A percentile compares a stretch with the other conserved stretches of the same genome.
Evolutionary conservation across 176 grass and related monocot species (phyloP).

Genomic region (Cenchrus purpureus): DNA sequence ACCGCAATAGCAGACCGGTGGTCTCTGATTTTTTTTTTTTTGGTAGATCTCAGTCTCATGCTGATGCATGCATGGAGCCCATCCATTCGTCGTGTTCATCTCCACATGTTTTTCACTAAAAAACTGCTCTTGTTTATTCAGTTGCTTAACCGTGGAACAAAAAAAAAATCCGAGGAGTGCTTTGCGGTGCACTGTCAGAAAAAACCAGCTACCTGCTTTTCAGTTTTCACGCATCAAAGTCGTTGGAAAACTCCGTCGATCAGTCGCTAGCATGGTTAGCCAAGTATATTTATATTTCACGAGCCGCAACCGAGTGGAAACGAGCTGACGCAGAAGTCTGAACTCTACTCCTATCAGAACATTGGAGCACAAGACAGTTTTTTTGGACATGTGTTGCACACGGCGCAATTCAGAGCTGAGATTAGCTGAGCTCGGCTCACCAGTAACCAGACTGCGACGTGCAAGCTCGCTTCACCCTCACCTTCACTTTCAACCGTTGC

Average conservation of each 20-base stretch:
- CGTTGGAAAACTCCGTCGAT: slow-evolving; percentile 28
- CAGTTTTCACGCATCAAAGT: slow-evolving; percentile 46
- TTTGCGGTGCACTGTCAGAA: slow-evolving; percentile 32
- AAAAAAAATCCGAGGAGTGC: not conserved
- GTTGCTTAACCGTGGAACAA: slow-evolving; percentile 38
- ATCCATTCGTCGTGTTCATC: not conserved
- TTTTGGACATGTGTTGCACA: slow-evolving; percentile 41
- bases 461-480: slow-evolving; percentile 34
- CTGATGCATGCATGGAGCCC: slow-evolving; percentile 21
- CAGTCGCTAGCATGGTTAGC: slow-evolving; percentile 30
- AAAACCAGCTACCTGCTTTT: slow-evolving; percentile 31
- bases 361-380: slow-evolving; percentile 19
- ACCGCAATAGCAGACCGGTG: not conserved
- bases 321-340: slow-evolving; percentile 46
- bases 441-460: slow-evolving; percentile 34
- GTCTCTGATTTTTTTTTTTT: slow-evolving; percentile 8
- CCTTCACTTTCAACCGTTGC: slow-evolving; percentile 2
- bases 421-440: not conserved
- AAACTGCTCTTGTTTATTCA: slow-evolving; percentile 9
- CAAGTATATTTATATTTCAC: not conserved
- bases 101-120: slow-evolving; percentile 26
- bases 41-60: not conserved
- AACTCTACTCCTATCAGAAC: slow-evolving; percentile 19
- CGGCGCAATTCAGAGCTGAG: not conserved
- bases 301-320: slow-evolving; percentile 29